Percentiles rank a stretch among this genome's conserved stretches.
phyloP scores from a whole-genome alignment of 208 protist species.

The Wallacemonas sp. region DNA sequence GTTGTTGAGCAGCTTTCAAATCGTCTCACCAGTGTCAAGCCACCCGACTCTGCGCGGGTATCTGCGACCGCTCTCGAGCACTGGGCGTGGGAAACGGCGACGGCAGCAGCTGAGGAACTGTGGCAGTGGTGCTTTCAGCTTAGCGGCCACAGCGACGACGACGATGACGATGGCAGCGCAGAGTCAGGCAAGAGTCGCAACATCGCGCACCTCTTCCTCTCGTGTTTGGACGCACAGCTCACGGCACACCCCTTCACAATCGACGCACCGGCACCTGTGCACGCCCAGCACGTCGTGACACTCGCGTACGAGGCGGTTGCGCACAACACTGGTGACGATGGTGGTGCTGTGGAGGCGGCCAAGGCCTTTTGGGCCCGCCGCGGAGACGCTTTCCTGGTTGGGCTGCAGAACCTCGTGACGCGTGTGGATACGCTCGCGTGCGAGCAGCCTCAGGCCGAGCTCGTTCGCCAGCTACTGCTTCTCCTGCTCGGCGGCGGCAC shows the following conservation, averaged over 20 bases:
- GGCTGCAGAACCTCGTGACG: not conserved
- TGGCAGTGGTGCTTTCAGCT: conserved; percentile 11
- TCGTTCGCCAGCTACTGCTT: conserved; percentile 4
- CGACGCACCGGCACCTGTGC: not conserved
- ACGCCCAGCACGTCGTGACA: not conserved
- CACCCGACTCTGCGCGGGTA: no score
- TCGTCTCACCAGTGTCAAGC: not conserved
- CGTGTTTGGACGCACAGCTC: not conserved
- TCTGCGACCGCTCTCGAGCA: not conserved
- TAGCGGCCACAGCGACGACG: no score
- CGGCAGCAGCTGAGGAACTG: not conserved
- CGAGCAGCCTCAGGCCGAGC: not conserved
- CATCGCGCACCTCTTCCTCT: not conserved
- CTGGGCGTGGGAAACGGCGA: conserved; percentile 3
- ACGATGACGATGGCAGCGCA: not conserved
- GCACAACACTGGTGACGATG: not conserved
- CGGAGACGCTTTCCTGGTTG: not conserved
- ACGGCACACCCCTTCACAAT: not conserved
- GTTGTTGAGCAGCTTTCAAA: not conserved
- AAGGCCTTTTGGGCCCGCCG: not conserved
- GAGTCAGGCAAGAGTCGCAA: no score
- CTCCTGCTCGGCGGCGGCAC: conserved; percentile 4
- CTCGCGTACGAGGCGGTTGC: not conserved
- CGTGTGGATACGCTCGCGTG: not conserved
- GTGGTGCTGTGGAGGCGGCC: not conserved